Evolutionary conservation across 2,329 filamentous ascomycete species (phyloP), one percentile per base, ranked within the genome.

Genomic region (Neophaeococcomyces aloes): DNA sequence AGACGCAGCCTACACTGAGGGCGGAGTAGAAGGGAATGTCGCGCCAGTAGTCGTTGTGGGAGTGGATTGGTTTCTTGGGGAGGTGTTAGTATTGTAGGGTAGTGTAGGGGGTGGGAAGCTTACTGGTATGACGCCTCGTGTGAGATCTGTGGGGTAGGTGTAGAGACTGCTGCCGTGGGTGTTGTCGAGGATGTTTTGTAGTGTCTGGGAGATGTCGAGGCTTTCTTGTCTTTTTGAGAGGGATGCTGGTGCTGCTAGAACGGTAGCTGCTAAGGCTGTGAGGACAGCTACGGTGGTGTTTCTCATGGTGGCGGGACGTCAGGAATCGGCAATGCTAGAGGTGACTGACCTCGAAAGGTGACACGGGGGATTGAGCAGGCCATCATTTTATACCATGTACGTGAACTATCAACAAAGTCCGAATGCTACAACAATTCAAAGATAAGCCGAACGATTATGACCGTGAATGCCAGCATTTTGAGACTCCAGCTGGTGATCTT

Each of bases 31-130:
- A 53, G 3, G 65, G 65, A 1, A 66, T 56, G 13, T 52, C 49
- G 8, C 64, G 60, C 59, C 60, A 65, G 56, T 68, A 67, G 43
- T 67, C 64, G 42, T 68, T 67, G 51, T 68, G 65, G 1, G 64
- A 67, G 48, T 67, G 65, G 39, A 56, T 56, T 32, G 47, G 46
- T 51, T 56, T 56, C 52, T 53, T 34, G 8, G 21, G 36, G 11
- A 31, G 34, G 21, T 29, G n/a, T 29, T 8, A 34, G 15, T 18
- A 43, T 8, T n/a, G 34, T 42, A 25, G 34, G 29, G n/a, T 21
- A 19, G 13, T 30, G 18, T n/a, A 36, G 7, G 17, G 8, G 38
- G 11, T 13, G 21, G 25, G 15, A 55, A 58, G 21, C 51, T 52
- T 38, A 63, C 62, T 0, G 62, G 60, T 1, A 59, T 49, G 14